These are phyloP conservation scores for Tricholoma bakamatsutake DNA, from an alignment of 768 basidiomycete genomes.

Conservation along the genomic window DNA sequence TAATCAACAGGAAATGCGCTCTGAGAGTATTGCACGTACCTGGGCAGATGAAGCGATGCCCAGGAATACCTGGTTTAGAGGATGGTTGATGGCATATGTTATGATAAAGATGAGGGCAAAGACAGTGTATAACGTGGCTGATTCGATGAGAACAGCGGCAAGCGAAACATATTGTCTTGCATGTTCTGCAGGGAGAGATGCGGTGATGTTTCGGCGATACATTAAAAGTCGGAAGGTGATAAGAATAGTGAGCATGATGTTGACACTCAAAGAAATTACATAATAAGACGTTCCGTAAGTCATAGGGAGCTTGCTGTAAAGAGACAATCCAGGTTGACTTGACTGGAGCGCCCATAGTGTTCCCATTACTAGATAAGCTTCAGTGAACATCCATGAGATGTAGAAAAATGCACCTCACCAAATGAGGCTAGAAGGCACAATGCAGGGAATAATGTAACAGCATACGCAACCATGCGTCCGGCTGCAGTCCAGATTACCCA, in stretches of 20 bases:
- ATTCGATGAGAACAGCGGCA: conserved; percentile 35
- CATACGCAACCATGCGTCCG: conserved; percentile 24
- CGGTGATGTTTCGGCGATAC: conserved; percentile 24
- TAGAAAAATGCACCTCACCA: conserved; percentile 21
- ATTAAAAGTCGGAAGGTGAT: conserved; percentile 29
- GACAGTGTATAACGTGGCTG: conserved; percentile 37
- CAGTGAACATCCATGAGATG: neutral
- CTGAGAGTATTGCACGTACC: conserved; percentile 16
- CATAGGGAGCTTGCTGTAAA: conserved; percentile 30
- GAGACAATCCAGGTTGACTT: conserved; percentile 32
- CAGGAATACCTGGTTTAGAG: conserved; percentile 35
- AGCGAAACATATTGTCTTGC: conserved; percentile 32
- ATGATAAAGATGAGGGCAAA: conserved; percentile 35
- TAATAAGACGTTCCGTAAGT: conserved; percentile 34
- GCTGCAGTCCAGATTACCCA: conserved; percentile 40
- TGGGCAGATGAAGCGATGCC: conserved; percentile 28
- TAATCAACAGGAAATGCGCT: neutral
- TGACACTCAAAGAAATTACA: conserved; percentile 32
- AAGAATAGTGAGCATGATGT: conserved; percentile 36
- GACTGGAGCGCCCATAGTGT: conserved; percentile 39
- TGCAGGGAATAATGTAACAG: conserved; percentile 29
- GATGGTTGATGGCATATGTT: conserved; percentile 33
- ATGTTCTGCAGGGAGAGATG: conserved; percentile 27
- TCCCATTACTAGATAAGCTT: conserved; percentile 28
- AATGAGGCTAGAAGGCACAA: conserved; percentile 34